A percentile compares a stretch with the other conserved stretches of the same genome.
Conservation (phyloP, 1,284 basidiomycete species). For the Stereum hirsutum region DNA sequence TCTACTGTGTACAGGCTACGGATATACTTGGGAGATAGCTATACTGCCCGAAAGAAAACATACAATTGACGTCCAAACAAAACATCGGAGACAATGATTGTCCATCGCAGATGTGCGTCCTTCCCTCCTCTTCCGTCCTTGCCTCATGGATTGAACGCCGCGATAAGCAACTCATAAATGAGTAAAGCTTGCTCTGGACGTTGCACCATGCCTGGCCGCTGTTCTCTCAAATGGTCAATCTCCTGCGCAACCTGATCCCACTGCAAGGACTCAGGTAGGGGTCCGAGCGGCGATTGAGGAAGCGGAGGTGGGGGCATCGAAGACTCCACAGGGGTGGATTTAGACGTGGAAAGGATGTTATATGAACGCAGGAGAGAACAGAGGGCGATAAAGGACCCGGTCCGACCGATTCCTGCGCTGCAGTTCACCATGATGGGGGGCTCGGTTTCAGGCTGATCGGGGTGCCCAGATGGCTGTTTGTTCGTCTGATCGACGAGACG, state of each 20-base stretch:
- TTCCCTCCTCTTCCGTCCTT: neutral
- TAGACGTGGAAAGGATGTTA: conserved; percentile 31
- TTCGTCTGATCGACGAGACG: conserved; percentile 54
- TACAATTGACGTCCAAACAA: too few relatives aligned
- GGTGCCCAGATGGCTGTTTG: conserved; percentile 29
- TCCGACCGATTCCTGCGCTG: conserved; percentile 85
- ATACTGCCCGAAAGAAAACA: too few relatives aligned
- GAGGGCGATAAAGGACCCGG: conserved; percentile 80
- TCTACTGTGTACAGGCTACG: too few relatives aligned
- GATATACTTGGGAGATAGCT: too few relatives aligned
- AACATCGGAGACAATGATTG: too few relatives aligned
- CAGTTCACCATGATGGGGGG: conserved; percentile 77
- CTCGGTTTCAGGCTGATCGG: conserved; percentile 19
- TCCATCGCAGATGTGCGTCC: too few relatives aligned
- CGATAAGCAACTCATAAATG: conserved; percentile 53
- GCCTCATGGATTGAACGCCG: conserved; percentile 21
- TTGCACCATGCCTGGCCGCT: conserved; percentile 77
- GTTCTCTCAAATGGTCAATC: conserved; percentile 71
- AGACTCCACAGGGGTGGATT: conserved; percentile 16
- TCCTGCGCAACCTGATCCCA: conserved; percentile 66
- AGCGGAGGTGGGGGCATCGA: conserved; percentile 19
- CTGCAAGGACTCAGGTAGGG: conserved; percentile 34
- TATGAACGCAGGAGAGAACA: conserved; percentile 60
- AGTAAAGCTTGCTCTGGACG: conserved; percentile 55
- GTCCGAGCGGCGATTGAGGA: conserved; percentile 43